phyloP scores from a whole-genome alignment of 805 yeast species.

The Saccharomyces eubayanus region DNA sequence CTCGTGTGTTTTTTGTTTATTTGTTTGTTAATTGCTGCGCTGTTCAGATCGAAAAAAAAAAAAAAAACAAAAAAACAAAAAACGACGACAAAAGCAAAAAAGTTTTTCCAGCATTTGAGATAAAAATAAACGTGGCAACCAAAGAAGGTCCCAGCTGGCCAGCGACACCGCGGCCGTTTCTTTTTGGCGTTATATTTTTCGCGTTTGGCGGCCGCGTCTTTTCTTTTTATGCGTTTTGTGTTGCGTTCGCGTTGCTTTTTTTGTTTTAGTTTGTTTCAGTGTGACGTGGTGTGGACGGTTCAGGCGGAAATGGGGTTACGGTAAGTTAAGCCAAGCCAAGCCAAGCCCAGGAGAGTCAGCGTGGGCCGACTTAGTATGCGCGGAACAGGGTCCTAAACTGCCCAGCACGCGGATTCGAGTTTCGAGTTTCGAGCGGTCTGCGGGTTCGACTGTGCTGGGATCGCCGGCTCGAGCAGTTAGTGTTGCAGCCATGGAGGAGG shows the following conservation, averaged over 20 bases:
- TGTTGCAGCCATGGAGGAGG: too few relatives aligned
- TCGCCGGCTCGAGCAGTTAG: background rate
- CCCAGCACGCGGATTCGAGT: background rate
- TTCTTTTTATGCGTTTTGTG: background rate
- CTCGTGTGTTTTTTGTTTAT: background rate
- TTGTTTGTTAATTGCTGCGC: background rate
- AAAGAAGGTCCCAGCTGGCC: background rate
- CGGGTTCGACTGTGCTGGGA: background rate
- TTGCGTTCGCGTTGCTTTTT: too few relatives aligned
- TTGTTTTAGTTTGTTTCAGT: too few relatives aligned
- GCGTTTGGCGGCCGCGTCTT: background rate
- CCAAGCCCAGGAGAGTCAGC: too few relatives aligned
- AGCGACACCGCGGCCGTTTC: background rate
- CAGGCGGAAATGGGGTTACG: background rate
- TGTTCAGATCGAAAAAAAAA: background rate
- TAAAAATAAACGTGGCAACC: background rate
- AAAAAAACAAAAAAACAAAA: too few relatives aligned
- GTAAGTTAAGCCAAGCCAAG: too few relatives aligned
- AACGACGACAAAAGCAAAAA: background rate
- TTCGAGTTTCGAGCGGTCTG: background rate
- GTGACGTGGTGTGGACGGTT: background rate
- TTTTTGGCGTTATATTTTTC: background rate
- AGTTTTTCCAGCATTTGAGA: background rate
- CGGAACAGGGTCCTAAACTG: background rate
- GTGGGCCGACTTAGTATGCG: background rate